These are phyloP conservation scores for Gaertneriomyces semiglobifer DNA, from an alignment of 192 early-diverging fungal species.

Conservation along the genomic window DNA sequence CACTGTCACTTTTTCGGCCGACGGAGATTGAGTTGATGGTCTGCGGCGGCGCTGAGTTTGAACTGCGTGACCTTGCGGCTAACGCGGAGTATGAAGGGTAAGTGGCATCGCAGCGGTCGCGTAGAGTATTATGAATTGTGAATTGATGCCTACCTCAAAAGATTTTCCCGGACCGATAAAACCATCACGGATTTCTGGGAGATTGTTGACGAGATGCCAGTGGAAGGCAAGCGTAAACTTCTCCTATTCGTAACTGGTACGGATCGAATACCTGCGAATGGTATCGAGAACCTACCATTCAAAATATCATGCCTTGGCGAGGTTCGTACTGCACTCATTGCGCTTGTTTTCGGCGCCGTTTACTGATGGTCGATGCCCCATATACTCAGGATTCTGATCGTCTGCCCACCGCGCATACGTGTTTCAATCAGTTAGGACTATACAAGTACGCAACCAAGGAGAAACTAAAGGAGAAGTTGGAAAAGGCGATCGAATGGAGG, in stretches of 20 bases:
- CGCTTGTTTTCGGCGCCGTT: background rate
- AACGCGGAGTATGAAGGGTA: conserved; percentile 58
- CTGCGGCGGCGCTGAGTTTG: conserved; percentile 49
- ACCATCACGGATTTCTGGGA: conserved; percentile 78
- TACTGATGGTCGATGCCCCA: background rate
- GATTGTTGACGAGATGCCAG: conserved; percentile 59
- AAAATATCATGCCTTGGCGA: conserved; percentile 47
- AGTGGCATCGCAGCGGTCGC: background rate
- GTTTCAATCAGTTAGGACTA: conserved; percentile 71
- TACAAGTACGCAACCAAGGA: conserved; percentile 70
- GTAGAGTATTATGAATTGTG: background rate
- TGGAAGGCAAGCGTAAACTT: conserved; percentile 66
- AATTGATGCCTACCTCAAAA: conserved; percentile 38
- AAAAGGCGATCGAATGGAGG: conserved; percentile 71
- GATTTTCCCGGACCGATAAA: conserved; percentile 62
- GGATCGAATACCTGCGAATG: conserved; percentile 72
- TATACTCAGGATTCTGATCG: conserved; percentile 70
- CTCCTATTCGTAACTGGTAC: conserved; percentile 86
- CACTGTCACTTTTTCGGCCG: conserved; percentile 51
- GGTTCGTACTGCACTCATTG: conserved; percentile 14
- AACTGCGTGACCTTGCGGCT: conserved; percentile 43
- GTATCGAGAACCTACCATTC: conserved; percentile 50
- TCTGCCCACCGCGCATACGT: conserved; percentile 83
- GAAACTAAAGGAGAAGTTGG: conserved; percentile 64
- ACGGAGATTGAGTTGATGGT: conserved; percentile 58